These are phyloP conservation scores for Flagelloscypha sp. DNA, from an alignment of 768 basidiomycete species.

Conservation along the genomic window DNA sequence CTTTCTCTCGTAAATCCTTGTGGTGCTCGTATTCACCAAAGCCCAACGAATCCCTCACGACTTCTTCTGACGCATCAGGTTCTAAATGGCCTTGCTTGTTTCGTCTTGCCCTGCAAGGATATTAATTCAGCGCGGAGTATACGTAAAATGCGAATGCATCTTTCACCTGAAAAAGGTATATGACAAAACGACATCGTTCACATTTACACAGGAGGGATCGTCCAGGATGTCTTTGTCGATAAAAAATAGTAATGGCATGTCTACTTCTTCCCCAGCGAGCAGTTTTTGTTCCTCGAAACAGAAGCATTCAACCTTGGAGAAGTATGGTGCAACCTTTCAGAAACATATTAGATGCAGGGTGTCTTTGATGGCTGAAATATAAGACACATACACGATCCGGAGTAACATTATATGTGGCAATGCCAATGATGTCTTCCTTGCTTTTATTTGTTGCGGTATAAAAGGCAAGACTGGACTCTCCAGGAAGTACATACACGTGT, in stretches of 20 bases:
- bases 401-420: conserved; percentile 98
- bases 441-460: conserved; percentile 88
- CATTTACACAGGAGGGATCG: conserved; percentile 77
- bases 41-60: conserved; percentile 74
- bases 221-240: conserved; percentile 96
- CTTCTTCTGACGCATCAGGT: conserved; percentile 79
- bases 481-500: conserved; percentile 83
- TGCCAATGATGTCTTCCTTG: conserved; percentile 86
- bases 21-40: conserved; percentile 60
- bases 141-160: too few relatives aligned
- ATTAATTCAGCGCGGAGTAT: neutral
- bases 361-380: too few relatives aligned
- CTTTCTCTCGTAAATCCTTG: too few relatives aligned
- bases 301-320: conserved; percentile 99
- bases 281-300: conserved; percentile 98
- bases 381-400: conserved; percentile 74
- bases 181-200: conserved; percentile 88
- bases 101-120: conserved; percentile 60
- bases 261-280: conserved; percentile 91
- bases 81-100: conserved; percentile 82
- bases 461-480: conserved; percentile 94
- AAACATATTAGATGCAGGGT: too few relatives aligned
- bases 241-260: conserved; percentile 97
- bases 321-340: conserved; percentile 93
- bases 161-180: conserved; percentile 97